These are phyloP conservation scores for Lichtheimia hyalospora DNA, from an alignment of 371 early-diverging fungal species.

Conservation along the genomic window DNA sequence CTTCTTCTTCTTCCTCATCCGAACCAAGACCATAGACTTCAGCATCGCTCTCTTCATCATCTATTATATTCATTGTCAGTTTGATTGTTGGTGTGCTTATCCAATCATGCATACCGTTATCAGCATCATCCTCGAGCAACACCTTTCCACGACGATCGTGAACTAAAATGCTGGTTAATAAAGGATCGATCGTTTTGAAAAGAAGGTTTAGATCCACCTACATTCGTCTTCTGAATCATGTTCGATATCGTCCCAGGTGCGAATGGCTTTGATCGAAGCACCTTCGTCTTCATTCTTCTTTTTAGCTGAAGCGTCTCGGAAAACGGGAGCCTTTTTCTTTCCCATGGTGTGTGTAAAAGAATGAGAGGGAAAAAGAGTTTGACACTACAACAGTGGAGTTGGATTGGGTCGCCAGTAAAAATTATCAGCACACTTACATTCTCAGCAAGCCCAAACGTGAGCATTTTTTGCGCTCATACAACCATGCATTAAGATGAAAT, in stretches of 20 bases:
- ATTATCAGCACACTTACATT: no score
- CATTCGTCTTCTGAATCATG: conserved; percentile 84
- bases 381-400: no score
- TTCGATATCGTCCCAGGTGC: conserved; percentile 78
- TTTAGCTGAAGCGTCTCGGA: conserved; percentile 18
- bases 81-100: no score
- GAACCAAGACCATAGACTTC: conserved; percentile 66
- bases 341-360: conserved; percentile 28
- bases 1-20: conserved; percentile 41
- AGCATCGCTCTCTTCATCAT: conserved; percentile 53
- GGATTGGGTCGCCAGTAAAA: no score
- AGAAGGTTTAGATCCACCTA: conserved; percentile 31
- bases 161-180: conserved; percentile 24
- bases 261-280: conserved; percentile 53
- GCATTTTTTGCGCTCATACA: no score
- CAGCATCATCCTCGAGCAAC: conserved; percentile 52
- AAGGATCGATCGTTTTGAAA: not conserved
- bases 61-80: not conserved
- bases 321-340: conserved; percentile 43
- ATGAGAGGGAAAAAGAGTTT: conserved; percentile 2
- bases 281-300: conserved; percentile 19
- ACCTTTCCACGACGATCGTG: conserved; percentile 58
- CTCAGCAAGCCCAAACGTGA: no score
- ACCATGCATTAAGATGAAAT: no score
- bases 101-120: conserved; percentile 22